Percentiles rank a stretch among this genome's conserved stretches.
Conservation (phyloP, 176 grass and related monocot genomes). For the Zea mays region Zm-B73-REFERENCE-NAM-5.0 NC_050103.1:149288001-149288500, state of each 20-base stretch:
- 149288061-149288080: constrained; percentile 2
- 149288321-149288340: constrained; percentile 72
- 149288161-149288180: constrained; percentile 84
- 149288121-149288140: constrained; percentile 28
- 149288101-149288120: constrained; percentile 14
- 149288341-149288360: constrained; percentile 56
- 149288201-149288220: constrained; percentile 93
- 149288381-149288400: constrained; percentile 47
- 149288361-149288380: constrained; percentile 87
- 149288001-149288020: neutral
- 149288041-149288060: constrained; percentile 30
- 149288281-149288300: constrained; percentile 98
- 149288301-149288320: constrained; percentile 92
- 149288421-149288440: constrained; percentile 50
- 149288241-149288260: constrained; percentile 64
- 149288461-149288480: constrained; percentile 63
- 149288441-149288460: constrained; percentile 42
- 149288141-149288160: constrained; percentile 17
- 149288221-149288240: constrained; percentile 81
- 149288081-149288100: neutral
- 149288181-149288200: constrained; percentile 97
- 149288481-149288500: constrained; percentile 91
- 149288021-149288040: neutral
- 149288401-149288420: constrained; percentile 56
- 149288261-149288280: constrained; percentile 78